Evolutionary conservation across 108 stramenopile species (phyloP).

Genomic region (Nitzschia sp.): DNA sequence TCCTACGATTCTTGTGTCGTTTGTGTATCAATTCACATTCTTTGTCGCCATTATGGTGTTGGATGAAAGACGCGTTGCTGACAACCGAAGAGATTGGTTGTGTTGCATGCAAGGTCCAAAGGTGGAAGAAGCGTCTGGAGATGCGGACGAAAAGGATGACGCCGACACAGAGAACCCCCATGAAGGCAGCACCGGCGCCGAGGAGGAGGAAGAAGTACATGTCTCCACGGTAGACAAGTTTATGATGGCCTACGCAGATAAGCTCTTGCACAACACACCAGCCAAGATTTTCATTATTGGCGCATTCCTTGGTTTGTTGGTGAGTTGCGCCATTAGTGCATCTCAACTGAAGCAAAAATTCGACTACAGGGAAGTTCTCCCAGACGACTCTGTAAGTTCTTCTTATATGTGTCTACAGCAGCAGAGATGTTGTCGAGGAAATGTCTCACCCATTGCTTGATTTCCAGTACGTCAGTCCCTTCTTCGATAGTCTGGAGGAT

Average conservation of each 20-base stretch:
- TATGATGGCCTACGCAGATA: conserved; percentile 24
- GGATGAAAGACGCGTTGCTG: conserved; percentile 25
- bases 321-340: conserved; percentile 25
- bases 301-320: conserved; percentile 20
- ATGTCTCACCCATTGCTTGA: background rate
- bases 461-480: background rate
- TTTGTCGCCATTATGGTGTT: conserved; percentile 26
- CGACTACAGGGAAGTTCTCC: conserved; percentile 29
- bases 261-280: conserved; percentile 10
- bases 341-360: conserved; percentile 13
- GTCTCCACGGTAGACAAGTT: conserved; percentile 8
- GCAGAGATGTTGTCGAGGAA: too few relatives aligned
- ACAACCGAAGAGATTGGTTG: conserved; percentile 31
- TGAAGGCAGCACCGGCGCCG: background rate
- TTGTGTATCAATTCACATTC: conserved; percentile 30
- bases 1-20: conserved; percentile 12
- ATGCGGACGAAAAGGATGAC: background rate
- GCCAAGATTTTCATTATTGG: conserved; percentile 28
- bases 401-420: too few relatives aligned
- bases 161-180: background rate
- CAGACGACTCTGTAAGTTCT: background rate
- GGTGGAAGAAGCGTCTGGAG: conserved; percentile 1
- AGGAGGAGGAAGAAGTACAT: background rate
- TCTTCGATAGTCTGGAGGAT: background rate
- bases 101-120: conserved; percentile 23